Percentiles rank a stretch among this genome's conserved stretches.
phyloP scores from a whole-genome alignment of 192 early-diverging fungal species.

The Rhizophlyctis rosea region DNA sequence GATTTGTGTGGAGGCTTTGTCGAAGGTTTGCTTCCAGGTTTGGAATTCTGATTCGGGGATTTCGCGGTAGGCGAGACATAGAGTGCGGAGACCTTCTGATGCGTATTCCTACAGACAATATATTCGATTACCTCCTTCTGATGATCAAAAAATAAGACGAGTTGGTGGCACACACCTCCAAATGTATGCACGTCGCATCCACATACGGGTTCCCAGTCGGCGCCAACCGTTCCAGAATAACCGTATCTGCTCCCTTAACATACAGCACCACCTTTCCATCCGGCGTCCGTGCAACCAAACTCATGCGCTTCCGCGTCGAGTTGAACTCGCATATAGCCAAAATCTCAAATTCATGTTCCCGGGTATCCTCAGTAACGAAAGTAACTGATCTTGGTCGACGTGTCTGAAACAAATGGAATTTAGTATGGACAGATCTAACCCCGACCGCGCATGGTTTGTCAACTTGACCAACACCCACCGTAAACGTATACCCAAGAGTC shows the following conservation, averaged over 20 bases:
- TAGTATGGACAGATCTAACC: not conserved
- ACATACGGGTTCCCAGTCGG: slow-evolving; percentile 41
- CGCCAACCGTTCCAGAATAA: slow-evolving; percentile 86
- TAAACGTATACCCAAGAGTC: slow-evolving; percentile 51
- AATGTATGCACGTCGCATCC: slow-evolving; percentile 37
- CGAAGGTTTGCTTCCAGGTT: slow-evolving; percentile 75
- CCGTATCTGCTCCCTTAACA: slow-evolving; percentile 97
- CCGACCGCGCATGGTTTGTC: not conserved
- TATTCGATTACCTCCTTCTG: not conserved
- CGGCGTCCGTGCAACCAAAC: slow-evolving; percentile 78
- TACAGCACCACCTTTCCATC: slow-evolving; percentile 81
- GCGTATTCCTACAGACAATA: slow-evolving; percentile 88
- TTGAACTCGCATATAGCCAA: slow-evolving; percentile 98
- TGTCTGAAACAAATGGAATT: slow-evolving; percentile 25
- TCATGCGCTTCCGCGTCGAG: slow-evolving; percentile 97
- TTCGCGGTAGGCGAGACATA: slow-evolving; percentile 93
- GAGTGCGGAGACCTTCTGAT: slow-evolving; percentile 90
- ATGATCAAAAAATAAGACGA: not conserved
- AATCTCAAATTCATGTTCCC: slow-evolving; percentile 77
- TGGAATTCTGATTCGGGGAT: slow-evolving; percentile 83
- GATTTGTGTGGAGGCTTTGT: slow-evolving; percentile 78
- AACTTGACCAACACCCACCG: slow-evolving; percentile 29
- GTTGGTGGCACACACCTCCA: slow-evolving; percentile 35
- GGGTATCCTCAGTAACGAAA: slow-evolving; percentile 35
- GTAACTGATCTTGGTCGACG: slow-evolving; percentile 53